phyloP scores from a whole-genome alignment of 805 yeast species.

The Candida succiphila region DNA sequence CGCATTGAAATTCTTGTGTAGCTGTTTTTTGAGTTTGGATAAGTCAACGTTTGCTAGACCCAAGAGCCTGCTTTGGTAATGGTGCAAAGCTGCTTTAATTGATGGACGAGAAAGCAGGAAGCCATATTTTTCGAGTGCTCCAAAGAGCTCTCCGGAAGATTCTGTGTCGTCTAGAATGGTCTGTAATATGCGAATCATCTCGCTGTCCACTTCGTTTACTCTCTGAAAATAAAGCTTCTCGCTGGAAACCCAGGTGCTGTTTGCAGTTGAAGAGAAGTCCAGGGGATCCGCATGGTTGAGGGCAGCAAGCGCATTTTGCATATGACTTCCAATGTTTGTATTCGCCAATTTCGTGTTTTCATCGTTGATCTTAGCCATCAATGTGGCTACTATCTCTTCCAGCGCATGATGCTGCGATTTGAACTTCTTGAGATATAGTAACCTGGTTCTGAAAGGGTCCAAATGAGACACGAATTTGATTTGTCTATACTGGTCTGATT shows the following conservation, averaged over 20 bases:
- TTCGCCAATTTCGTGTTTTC: no score
- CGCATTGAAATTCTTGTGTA: no score
- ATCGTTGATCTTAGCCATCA: no score
- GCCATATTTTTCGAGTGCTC: slow-evolving; percentile 37
- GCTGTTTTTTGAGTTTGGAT: slow-evolving; percentile 26
- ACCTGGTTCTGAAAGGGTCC: no score
- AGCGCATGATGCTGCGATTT: no score
- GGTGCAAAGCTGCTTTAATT: slow-evolving; percentile 48
- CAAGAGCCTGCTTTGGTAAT: slow-evolving; percentile 44
- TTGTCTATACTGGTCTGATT: slow-evolving; percentile 61
- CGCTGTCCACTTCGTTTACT: slow-evolving; percentile 33
- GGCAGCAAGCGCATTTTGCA: no score
- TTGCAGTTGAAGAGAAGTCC: slow-evolving; percentile 27
- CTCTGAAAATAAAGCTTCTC: slow-evolving; percentile 32
- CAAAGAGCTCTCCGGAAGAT: slow-evolving; percentile 39
- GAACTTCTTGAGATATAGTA: no score
- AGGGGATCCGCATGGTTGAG: no score
- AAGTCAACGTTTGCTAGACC: slow-evolving; percentile 39
- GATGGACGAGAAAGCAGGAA: slow-evolving; percentile 41
- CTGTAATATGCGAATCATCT: slow-evolving; percentile 31
- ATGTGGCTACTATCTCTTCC: no score
- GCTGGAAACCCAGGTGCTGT: slow-evolving; percentile 29
- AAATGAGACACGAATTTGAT: slow-evolving; percentile 47
- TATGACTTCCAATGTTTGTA: no score
- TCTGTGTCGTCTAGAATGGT: slow-evolving; percentile 26